Base-by-base conservation (phyloP, 73 alveolate genomes). In the Loxodes magnus region DNA sequence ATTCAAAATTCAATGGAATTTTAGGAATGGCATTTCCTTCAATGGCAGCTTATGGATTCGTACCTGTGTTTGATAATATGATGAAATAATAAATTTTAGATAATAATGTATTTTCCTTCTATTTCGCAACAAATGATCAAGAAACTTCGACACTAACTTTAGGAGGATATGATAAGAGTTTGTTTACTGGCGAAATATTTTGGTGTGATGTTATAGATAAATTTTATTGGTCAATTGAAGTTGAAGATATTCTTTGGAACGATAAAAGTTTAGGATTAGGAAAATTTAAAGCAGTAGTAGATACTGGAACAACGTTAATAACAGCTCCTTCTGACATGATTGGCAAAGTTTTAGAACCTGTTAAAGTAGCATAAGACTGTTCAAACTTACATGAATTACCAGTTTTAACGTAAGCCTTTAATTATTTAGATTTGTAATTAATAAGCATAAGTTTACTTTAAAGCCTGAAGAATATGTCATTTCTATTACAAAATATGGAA, bases 231-330 rank as follows among this genome's bases (percentile, higher is more conserved):
- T 71, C 74, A 28, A 74, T 82, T 17, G 56, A 52, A 35, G 58
- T 77, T 24, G 74, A 82, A 17, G 74, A 73, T 65, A 71, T 80
- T 19, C 38, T 54, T 44, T 51, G 76, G 10, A 77, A 72, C 20
- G 84, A 56, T 4, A 35, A 61, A 43, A 57, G 69, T 26, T 26
- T 82, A 31, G 56, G 39, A 29, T 82, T 85, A 44, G 74, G 84
- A 37, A 51, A 60, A 36, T 63, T 36, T n/a, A 21, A 41, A 21
- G 53, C 53, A 21, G 75, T 77, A 31, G 57, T 79, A 3, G 93
- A 79, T 67, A 52, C 88, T 42, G 93, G 93, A 5, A 77, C 94
- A 15, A 61, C 90, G 0, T 63, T 80, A n/a, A 37, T 80, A 31
- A 77, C 87, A 25, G 82, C 76, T 20, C 94, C 94, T 24, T 33